These are phyloP conservation scores for Botrytis fragariae DNA, from an alignment of 2,329 filamentous ascomycete species.

Conservation along the genomic window DNA sequence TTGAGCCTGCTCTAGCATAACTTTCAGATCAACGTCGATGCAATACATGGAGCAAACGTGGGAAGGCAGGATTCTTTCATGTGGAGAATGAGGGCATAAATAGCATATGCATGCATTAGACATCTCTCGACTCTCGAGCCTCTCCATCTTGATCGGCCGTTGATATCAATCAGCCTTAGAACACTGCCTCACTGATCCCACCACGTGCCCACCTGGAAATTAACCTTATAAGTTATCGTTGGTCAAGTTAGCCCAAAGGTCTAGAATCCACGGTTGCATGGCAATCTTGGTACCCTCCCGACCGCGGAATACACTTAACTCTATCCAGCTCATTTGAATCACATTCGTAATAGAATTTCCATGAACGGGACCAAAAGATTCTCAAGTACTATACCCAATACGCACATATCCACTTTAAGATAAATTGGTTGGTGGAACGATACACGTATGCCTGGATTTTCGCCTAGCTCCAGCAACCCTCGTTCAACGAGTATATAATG, in stretches of 20 bases:
- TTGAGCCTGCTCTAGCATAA: background rate
- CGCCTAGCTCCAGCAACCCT: background rate
- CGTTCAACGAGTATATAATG: background rate
- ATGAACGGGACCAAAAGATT: background rate
- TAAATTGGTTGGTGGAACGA: background rate
- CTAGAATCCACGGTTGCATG: slow-evolving; percentile 1
- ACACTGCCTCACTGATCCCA: background rate
- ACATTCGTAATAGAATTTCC: slow-evolving; percentile 4
- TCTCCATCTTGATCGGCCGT: background rate
- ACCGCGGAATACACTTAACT: background rate
- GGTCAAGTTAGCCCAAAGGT: background rate
- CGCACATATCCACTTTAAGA: background rate
- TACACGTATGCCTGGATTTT: background rate
- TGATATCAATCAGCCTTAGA: slow-evolving; percentile 6
- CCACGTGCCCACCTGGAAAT: background rate
- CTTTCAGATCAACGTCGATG: background rate
- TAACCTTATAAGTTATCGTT: background rate
- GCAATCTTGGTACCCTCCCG: background rate
- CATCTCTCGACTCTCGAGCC: too few species aligned
- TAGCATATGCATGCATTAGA: background rate
- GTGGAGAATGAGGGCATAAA: background rate
- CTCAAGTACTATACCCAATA: background rate
- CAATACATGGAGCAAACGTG: background rate
- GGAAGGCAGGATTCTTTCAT: background rate
- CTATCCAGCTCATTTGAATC: background rate